phyloP scores from a whole-genome alignment of 2,329 filamentous ascomycete genomes.

The Aspergillus unguis region DNA sequence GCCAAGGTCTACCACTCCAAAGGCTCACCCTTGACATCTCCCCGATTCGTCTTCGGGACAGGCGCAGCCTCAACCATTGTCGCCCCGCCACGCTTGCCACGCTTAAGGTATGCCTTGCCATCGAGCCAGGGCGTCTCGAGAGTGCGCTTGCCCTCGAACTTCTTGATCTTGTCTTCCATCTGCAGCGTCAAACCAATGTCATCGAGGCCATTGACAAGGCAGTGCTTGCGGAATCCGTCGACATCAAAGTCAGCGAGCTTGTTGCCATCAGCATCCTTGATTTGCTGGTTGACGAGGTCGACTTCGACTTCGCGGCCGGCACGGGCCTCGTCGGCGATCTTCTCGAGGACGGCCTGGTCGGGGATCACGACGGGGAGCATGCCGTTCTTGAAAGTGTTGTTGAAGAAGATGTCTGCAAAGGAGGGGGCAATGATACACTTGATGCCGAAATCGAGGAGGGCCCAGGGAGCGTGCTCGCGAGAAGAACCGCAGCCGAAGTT shows the following conservation, averaged over 20 bases:
- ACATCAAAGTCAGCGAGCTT: constrained; percentile 78
- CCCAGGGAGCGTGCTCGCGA: constrained; percentile 96
- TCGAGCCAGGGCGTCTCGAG: constrained; percentile 86
- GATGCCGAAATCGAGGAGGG: constrained; percentile 93
- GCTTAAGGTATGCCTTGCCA: constrained; percentile 73
- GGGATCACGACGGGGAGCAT: constrained; percentile 84
- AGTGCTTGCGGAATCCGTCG: constrained; percentile 92
- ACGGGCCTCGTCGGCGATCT: constrained; percentile 71
- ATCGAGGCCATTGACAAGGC: constrained; percentile 86
- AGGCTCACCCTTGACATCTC: constrained; percentile 78
- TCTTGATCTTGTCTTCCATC: constrained; percentile 80
- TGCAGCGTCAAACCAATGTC: constrained; percentile 95
- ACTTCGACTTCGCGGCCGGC: constrained; percentile 83
- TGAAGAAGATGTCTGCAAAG: constrained; percentile 93
- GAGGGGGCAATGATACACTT: constrained; percentile 87
- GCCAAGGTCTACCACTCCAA: constrained; percentile 71
- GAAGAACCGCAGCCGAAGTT: constrained; percentile 96
- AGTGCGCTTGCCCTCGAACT: constrained; percentile 75
- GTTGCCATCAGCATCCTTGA: constrained; percentile 72
- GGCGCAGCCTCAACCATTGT: constrained; percentile 64
- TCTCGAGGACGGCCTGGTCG: constrained; percentile 63
- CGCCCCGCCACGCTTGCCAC: constrained; percentile 48
- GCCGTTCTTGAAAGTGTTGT: constrained; percentile 99
- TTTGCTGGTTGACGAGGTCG: constrained; percentile 78
- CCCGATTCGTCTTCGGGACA: constrained; percentile 84